These are phyloP conservation scores for Pseudogymnoascus pannorum DNA, from an alignment of 2,329 filamentous ascomycete species.

Conservation along the genomic window DNA sequence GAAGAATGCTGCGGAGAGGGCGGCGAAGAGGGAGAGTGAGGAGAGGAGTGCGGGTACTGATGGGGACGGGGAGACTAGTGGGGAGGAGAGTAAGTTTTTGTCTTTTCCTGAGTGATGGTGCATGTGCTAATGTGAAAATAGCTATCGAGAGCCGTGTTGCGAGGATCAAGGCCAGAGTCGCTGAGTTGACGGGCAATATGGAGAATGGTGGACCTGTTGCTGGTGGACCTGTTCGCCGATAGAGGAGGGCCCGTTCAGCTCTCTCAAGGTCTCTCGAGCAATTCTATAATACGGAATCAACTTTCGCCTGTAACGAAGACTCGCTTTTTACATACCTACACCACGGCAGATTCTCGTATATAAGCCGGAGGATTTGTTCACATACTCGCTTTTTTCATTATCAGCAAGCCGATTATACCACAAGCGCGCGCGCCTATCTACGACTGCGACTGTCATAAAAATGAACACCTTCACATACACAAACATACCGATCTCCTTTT, in stretches of 20 bases:
- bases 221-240: background rate
- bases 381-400: background rate
- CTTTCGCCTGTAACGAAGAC: background rate
- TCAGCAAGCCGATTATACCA: background rate
- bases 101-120: too few relatives aligned
- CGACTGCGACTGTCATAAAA: background rate
- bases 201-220: slow-evolving; percentile 34
- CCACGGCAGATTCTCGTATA: background rate
- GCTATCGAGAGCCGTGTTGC: slow-evolving; percentile 95
- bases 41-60: slow-evolving; percentile 53
- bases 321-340: background rate
- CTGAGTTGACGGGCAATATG: slow-evolving; percentile 83
- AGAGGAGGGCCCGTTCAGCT: background rate
- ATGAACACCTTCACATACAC: background rate
- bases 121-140: slow-evolving; percentile 36
- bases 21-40: slow-evolving; percentile 57
- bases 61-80: slow-evolving; percentile 84
- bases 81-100: slow-evolving; percentile 93
- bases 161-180: slow-evolving; percentile 94
- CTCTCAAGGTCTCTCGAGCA: background rate
- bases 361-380: background rate
- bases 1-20: slow-evolving; percentile 84
- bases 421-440: background rate
- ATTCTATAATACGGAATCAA: background rate
- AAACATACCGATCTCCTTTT: background rate